Conservation (phyloP, 73 alveolate species). For the Urostyla sp. region DNA sequence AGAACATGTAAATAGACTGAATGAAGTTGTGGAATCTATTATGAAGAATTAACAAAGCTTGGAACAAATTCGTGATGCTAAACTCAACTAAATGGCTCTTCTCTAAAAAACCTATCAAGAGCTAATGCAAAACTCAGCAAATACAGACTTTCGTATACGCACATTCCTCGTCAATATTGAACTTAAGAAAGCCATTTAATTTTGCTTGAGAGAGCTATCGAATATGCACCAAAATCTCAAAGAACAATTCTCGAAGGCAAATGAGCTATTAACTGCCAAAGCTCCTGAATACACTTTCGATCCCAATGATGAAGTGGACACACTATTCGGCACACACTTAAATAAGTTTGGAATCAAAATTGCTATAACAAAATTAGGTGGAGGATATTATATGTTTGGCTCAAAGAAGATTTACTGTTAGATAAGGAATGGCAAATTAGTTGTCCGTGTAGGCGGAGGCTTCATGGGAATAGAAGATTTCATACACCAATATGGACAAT, state of each 20-base stretch:
- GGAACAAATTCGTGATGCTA: too few relatives aligned
- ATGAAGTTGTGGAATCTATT: neutral
- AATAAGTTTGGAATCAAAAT: neutral
- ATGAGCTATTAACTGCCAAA: conserved; percentile 11
- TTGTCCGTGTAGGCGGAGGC: conserved; percentile 59
- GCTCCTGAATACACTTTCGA: conserved; percentile 7
- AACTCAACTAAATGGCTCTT: too few relatives aligned
- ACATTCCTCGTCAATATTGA: too few relatives aligned
- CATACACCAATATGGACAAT: conserved; percentile 25
- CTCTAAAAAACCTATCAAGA: too few relatives aligned
- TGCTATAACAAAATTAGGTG: conserved; percentile 29
- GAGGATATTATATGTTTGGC: conserved; percentile 50
- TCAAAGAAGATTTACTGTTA: conserved; percentile 46
- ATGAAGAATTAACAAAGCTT: too few relatives aligned
- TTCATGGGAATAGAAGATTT: conserved; percentile 55
- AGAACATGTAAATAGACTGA: conserved; percentile 1
- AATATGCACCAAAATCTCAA: neutral
- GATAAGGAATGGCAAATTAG: conserved; percentile 44
- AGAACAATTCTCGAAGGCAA: neutral
- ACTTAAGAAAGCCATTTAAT: too few relatives aligned
- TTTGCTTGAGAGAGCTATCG: too few relatives aligned
- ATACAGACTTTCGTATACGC: too few relatives aligned
- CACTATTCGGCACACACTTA: neutral
- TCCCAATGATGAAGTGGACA: conserved; percentile 49
- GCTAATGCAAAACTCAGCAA: too few relatives aligned